Base-by-base conservation (phyloP, 345 rosid species). In the Acer yangbiense region DNA sequence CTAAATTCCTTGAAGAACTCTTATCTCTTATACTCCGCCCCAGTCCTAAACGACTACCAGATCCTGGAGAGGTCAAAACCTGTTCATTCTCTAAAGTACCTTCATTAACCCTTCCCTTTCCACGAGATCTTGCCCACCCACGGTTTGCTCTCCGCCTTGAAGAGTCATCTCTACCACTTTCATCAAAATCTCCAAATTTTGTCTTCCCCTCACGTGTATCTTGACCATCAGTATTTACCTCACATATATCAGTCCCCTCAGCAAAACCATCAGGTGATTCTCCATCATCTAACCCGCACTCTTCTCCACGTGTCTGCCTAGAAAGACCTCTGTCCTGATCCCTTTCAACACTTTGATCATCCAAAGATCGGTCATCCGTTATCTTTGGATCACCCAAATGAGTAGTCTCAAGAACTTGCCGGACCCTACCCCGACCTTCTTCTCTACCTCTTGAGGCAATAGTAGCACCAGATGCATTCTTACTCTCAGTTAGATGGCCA, bases 161-260 rank as follows among this genome's bases (percentile, higher is more conserved):
- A 50, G 86, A 86, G 76, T 94, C 98, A 83, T 92, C 99, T 87
- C 89, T 90, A 55, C 87, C 91, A 83, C 85, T 81, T 77, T 90
- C 93, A 76, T 89, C 98, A 65, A 79, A 39, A 82, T 92, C 95
- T 58, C 82, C 90, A 72, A 74, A 71, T 85, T 87, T 93, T 73
- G 81, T 23, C 82, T 87, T 87, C 27, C 88, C 89, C 68, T 89
- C 94, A 77, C 72, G 80, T 69, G 65, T 62, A 71, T 87, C 93
- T 70, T 80, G 75, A 76, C 82, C 76, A 82, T 85, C 98, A 13
- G 73, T 77, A 78, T 81, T 90, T 2, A 48, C 70, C 69, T 82
- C 91, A 76, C 71, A 77, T 18, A 58, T 16, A 55, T 88, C 86
- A 71, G 57, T 27, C 39, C 83, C 92, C 64, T 85, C 89, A 81